Evolutionary conservation across 2,329 filamentous ascomycete species (phyloP).

Genomic region (Monosporascus sp.): DNA sequence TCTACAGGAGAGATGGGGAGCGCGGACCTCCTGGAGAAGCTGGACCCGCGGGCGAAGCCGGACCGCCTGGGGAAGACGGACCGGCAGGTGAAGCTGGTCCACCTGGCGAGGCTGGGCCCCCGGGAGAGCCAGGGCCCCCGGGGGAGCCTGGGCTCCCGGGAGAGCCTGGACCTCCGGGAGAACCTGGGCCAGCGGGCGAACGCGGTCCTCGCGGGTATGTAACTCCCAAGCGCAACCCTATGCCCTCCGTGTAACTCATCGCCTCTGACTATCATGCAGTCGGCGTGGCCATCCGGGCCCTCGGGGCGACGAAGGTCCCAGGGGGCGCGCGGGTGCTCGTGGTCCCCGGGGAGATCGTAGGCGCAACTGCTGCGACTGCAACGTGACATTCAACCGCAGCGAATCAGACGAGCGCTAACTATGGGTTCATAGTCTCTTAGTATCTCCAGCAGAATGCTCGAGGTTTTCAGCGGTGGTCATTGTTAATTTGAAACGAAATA

Average conservation of each 20-base stretch:
- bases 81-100: neutral
- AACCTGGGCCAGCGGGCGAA: neutral
- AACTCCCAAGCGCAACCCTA: neutral
- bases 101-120: neutral
- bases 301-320: neutral
- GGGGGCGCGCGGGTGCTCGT: neutral
- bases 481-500: no score
- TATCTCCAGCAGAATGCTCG: no score
- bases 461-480: no score
- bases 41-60: neutral
- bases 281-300: neutral
- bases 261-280: neutral
- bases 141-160: neutral
- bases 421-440: neutral
- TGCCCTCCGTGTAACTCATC: neutral
- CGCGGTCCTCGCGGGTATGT: neutral
- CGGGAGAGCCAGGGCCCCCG: neutral
- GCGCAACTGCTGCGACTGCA: neutral
- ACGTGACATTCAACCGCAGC: neutral
- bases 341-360: neutral
- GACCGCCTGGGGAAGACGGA: neutral
- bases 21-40: neutral
- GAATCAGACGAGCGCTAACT: neutral
- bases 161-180: neutral
- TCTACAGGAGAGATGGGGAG: neutral